Base-by-base conservation (phyloP, 2,329 filamentous ascomycete species). In the Aspergillus oerlinghausenensis region DNA sequence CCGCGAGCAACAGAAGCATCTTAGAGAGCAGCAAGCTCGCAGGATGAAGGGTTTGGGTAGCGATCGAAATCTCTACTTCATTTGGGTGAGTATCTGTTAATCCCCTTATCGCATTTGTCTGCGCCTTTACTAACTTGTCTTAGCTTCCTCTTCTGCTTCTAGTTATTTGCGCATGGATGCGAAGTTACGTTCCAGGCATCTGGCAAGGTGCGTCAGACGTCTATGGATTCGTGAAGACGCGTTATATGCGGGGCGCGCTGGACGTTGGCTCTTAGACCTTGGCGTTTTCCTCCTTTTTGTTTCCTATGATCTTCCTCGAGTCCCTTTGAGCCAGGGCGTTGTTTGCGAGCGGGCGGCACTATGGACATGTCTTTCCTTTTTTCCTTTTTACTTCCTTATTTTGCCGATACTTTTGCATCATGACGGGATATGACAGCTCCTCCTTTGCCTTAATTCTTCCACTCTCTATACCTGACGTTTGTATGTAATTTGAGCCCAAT, bases 11-110 rank as follows among this genome's bases (percentile, higher is more conserved):
- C 76, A 79, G 58, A 76, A 79, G 58, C 73, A 78, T 59, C 70
- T 80, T 25, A 69, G 77, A 55, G 72, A 73, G 51, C 76, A 78
- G 50, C 77, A 80, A 60, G 75, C 75, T 32, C 73, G 70, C 50
- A 75, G 76, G 53, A 75, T 81, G 68, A 81, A 81, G 67, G 74
- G 75, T 26, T 68, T 81, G 23, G 72, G 70, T 52, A 79, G 74
- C 56, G 80, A 82, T 62, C 71, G 77, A 56, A 81, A 81, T 60
- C 69, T 82, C n/a, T 81, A 80, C 65, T 79, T 80, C 64, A 71
- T 82, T 60, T 82, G 80, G 80, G 79, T 81, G 73, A 71, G 78
- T 71, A 48, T 29, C 19, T 25, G 32, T 2, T 38, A 3, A 38
- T 51, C 48, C 9, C n/a, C 5, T 8, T 11, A 21, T 28, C 26